Conservation (phyloP, 2,329 filamentous ascomycete species). For the Penicillium sp. region DNA sequence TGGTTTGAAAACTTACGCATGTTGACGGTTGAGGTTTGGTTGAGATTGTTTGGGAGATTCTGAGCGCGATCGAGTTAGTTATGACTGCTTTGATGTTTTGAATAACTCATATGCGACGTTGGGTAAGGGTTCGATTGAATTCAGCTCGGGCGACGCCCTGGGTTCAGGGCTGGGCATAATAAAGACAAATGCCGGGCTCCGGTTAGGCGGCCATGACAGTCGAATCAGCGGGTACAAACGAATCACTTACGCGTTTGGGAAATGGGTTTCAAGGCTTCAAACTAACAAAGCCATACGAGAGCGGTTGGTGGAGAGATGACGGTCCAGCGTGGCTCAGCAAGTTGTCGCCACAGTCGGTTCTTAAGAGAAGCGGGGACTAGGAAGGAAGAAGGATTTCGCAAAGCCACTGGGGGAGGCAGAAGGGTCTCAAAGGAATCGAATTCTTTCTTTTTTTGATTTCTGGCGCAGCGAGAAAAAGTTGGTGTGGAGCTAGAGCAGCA, state of each 20-base stretch:
- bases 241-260: slow-evolving; percentile 2
- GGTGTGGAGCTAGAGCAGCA: neutral
- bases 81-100: neutral
- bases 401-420: too few species aligned
- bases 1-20: neutral
- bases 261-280: neutral
- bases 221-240: neutral
- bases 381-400: neutral
- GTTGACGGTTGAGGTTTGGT: neutral
- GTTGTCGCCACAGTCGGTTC: neutral
- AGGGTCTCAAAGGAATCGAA: neutral
- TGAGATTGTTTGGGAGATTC: neutral
- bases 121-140: neutral
- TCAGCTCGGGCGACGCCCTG: neutral
- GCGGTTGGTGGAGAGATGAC: neutral
- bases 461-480: neutral
- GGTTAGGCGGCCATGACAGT: neutral
- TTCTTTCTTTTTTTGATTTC: neutral
- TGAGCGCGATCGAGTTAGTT: neutral
- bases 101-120: neutral
- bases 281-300: neutral
- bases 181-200: neutral
- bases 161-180: neutral
- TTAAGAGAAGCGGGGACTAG: slow-evolving; percentile 1
- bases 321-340: slow-evolving; percentile 1